phyloP scores from a whole-genome alignment of 805 yeast genomes.

The Ogataea ganodermae region DNA sequence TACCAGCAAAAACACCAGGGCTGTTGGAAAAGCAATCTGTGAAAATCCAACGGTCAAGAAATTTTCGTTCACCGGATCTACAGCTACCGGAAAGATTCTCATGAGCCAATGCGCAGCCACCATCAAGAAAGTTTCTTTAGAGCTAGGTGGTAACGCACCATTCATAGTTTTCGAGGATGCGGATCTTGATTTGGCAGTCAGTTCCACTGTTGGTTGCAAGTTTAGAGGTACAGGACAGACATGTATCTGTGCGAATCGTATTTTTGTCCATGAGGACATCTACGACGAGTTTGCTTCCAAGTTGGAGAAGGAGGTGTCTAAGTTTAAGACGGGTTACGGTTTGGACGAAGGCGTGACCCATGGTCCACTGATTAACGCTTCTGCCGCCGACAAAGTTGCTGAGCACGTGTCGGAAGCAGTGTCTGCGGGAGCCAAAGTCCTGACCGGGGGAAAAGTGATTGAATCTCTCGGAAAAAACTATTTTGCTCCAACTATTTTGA shows the following conservation, averaged over 20 bases:
- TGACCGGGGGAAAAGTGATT: conserved; percentile 60
- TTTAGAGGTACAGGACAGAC: conserved; percentile 81
- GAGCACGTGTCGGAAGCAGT: conserved; percentile 68
- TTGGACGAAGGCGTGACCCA: conserved; percentile 59
- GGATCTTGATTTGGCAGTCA: conserved; percentile 62
- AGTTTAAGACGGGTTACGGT: conserved; percentile 63
- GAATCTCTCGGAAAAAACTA: conserved; percentile 62
- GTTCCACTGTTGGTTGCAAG: conserved; percentile 63
- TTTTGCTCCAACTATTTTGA: conserved; percentile 67
- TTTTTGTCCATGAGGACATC: conserved; percentile 62
- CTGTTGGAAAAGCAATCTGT: conserved; percentile 58
- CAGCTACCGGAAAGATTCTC: conserved; percentile 67
- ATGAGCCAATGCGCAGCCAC: conserved; percentile 62
- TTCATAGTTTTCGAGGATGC: conserved; percentile 76
- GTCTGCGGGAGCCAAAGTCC: conserved; percentile 61
- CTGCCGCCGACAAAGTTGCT: conserved; percentile 62
- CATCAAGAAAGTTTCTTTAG: conserved; percentile 70
- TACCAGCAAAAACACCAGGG: conserved; percentile 40
- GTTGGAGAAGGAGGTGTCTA: conserved; percentile 47
- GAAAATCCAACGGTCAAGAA: conserved; percentile 59
- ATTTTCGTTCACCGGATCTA: conserved; percentile 78
- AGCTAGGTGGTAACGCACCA: conserved; percentile 86
- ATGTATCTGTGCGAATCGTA: conserved; percentile 76
- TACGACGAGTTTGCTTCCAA: conserved; percentile 60
- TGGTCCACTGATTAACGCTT: conserved; percentile 71